Evolutionary conservation across 805 yeast genomes (phyloP).

Genomic region (Nakazawaea wyomingensis): DNA sequence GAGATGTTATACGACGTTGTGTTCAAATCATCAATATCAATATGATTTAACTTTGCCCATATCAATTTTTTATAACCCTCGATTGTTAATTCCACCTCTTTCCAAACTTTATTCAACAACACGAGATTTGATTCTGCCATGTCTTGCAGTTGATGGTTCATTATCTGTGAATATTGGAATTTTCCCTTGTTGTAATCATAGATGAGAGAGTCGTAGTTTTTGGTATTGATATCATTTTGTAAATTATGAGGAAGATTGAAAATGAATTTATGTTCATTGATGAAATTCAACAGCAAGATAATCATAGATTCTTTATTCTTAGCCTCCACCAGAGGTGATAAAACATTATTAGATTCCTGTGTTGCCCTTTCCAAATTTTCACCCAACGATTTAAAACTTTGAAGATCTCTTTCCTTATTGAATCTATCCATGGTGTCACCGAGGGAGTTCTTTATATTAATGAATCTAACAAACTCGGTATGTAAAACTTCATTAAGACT

Average conservation of each 20-base stretch:
- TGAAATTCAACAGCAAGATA: constrained; percentile 41
- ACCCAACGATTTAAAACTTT: constrained; percentile 3
- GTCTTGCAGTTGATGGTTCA: constrained; percentile 10
- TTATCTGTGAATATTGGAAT: constrained; percentile 13
- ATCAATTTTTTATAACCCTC: constrained; percentile 46
- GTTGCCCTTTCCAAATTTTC: constrained; percentile 39
- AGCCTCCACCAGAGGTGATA: constrained; percentile 55
- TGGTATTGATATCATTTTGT: constrained; percentile 33
- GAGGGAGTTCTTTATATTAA: constrained; percentile 56
- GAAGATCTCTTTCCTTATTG: constrained; percentile 20
- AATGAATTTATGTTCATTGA: constrained; percentile 47
- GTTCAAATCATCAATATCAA: constrained; percentile 25
- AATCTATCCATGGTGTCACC: constrained; percentile 58
- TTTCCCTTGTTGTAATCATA: constrained; percentile 52
- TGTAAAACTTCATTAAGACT: constrained; percentile 48
- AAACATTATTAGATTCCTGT: constrained; percentile 39
- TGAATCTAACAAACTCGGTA: constrained; percentile 58
- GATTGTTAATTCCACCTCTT: constrained; percentile 47
- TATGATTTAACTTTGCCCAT: constrained; percentile 43
- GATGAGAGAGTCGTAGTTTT: constrained; percentile 54
- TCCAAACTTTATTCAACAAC: constrained; percentile 50
- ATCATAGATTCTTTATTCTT: constrained; percentile 44
- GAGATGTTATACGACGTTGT: constrained; percentile 2
- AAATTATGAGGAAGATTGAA: constrained; percentile 55
- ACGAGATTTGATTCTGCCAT: constrained; percentile 14